Conservation (phyloP, 305 asterid species). For the Petunia hybrid region DNA sequence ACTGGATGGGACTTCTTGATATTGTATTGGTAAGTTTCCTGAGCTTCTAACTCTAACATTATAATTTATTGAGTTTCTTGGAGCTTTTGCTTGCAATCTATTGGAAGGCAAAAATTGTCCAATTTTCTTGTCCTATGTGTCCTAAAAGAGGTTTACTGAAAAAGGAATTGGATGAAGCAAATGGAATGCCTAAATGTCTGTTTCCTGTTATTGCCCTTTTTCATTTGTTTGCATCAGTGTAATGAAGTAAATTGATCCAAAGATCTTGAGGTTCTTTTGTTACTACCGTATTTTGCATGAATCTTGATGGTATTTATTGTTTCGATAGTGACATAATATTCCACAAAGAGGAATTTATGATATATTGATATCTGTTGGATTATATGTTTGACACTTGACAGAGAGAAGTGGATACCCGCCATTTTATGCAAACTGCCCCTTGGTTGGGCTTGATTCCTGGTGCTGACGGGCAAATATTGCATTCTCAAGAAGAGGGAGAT, state of each 20-base stretch:
- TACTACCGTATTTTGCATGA: slow-evolving; percentile 12
- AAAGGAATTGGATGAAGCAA: neutral
- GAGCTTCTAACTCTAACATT: slow-evolving; percentile 1
- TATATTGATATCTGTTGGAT: slow-evolving; percentile 27
- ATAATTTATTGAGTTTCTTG: neutral
- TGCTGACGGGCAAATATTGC: slow-evolving; percentile 85
- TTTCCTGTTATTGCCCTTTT: neutral
- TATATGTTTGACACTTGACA: slow-evolving; percentile 39
- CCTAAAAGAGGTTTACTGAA: slow-evolving; percentile 5
- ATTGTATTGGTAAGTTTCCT: slow-evolving; percentile 78
- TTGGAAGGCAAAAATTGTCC: slow-evolving; percentile 20
- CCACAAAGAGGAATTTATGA: slow-evolving; percentile 24
- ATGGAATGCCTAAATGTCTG: neutral
- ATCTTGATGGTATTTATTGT: neutral
- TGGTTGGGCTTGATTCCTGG: slow-evolving; percentile 97
- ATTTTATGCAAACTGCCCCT: slow-evolving; percentile 97
- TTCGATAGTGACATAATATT: slow-evolving; percentile 15
- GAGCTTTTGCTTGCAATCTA: neutral
- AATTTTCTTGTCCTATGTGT: slow-evolving; percentile 3
- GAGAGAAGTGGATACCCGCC: slow-evolving; percentile 94
- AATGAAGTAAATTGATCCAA: slow-evolving; percentile 14
- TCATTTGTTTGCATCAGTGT: neutral
- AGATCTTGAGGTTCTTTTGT: slow-evolving; percentile 18
- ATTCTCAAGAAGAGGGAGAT: slow-evolving; percentile 77
- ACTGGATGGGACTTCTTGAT: slow-evolving; percentile 99